Evolutionary conservation across 768 basidiomycete genomes (phyloP), one percentile per base, ranked within the genome.

Genomic region (Wakefieldia striispora): DNA sequence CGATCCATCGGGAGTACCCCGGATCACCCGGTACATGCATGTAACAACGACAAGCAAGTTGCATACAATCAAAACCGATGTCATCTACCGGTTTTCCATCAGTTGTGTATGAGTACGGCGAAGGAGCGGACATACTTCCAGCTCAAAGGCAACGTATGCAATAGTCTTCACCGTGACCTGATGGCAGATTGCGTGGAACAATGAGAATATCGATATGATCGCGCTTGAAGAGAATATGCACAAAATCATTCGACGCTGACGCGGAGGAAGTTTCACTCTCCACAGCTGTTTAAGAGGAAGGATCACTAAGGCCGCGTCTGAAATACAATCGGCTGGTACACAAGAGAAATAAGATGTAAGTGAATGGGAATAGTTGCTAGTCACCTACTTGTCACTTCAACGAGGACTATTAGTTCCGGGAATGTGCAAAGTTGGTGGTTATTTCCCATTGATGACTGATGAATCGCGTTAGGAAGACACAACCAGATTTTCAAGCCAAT

Each of bases 21-120:
- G 4, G 34, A 52, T 21, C 5, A 43, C 40, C 8, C 51, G 45
- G 37, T 59, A 59, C 17, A 45, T 5, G 24, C 53, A 56, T 1
- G 58, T 56, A 16, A 55, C 48, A 6, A 50, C 35, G 31, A 50
- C 51, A 8, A 56, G 46, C 41, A 60, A 29, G 24, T 60, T 59
- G 16, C 58, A 60, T 6, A 48, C 23, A 16, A 56, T 44, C 20
- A 55, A 17, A n/a, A 35, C 11, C 10, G n/a, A 44, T 9, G 23
- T 31, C 23, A 44, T 16, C 43, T 36, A 4, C n/a, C 31, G 31
- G 17, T 11, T 3, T 40, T 40, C 14, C 17, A 6, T 44, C 17
- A 24, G 14, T 44, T 14, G 14, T 11, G 5, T n/a, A 11, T 23
- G 11, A 6, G 20, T n/a, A 12, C 11, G 16, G n/a, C 7, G 21